A percentile compares a stretch with the other conserved stretches of the same genome.
These are phyloP conservation scores for Batrachochytrium dendrobatidis DNA, from an alignment of 371 early-diverging fungal genomes.

Conservation along the genomic window DNA sequence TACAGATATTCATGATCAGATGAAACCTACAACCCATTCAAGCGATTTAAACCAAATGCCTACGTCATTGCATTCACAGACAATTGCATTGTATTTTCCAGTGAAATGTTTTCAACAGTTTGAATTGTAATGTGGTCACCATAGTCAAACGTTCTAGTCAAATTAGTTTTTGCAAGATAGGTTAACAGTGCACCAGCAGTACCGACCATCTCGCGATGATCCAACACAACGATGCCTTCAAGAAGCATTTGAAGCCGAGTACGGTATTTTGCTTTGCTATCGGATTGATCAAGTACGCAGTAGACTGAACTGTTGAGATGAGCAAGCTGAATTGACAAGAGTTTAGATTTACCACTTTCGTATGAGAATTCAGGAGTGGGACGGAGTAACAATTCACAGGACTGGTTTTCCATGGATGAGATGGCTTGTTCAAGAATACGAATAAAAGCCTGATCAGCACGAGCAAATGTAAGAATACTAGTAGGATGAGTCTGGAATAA, in stretches of 20 bases:
- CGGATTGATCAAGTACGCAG: conserved; percentile 8
- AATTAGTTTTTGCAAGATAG: conserved; percentile 34
- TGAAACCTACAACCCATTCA: background rate
- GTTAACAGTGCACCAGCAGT: conserved; percentile 56
- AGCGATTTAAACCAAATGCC: background rate
- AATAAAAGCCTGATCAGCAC: conserved; percentile 15
- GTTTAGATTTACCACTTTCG: conserved; percentile 38
- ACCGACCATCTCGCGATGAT: conserved; percentile 48
- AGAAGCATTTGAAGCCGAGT: conserved; percentile 22
- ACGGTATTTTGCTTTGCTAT: conserved; percentile 3
- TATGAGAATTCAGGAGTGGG: conserved; percentile 49
- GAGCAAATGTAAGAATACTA: conserved; percentile 1
- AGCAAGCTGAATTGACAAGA: conserved; percentile 29
- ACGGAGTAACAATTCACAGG: too few species aligned
- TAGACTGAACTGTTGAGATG: background rate
- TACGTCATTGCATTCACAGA: conserved; percentile 9
- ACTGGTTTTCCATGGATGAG: too few species aligned
- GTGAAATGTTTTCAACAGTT: conserved; percentile 14
- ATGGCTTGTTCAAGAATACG: conserved; percentile 5
- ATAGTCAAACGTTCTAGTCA: conserved; percentile 20
- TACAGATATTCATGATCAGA: conserved; percentile 12
- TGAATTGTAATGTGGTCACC: conserved; percentile 15
- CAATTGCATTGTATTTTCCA: conserved; percentile 4
- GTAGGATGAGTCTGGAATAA: conserved; percentile 1
- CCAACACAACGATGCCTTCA: conserved; percentile 46